Evolutionary conservation across 176 grass and related monocot genomes (phyloP), one percentile per base, ranked within the genome.

Genomic region (Oryza brachyantha): DNA sequence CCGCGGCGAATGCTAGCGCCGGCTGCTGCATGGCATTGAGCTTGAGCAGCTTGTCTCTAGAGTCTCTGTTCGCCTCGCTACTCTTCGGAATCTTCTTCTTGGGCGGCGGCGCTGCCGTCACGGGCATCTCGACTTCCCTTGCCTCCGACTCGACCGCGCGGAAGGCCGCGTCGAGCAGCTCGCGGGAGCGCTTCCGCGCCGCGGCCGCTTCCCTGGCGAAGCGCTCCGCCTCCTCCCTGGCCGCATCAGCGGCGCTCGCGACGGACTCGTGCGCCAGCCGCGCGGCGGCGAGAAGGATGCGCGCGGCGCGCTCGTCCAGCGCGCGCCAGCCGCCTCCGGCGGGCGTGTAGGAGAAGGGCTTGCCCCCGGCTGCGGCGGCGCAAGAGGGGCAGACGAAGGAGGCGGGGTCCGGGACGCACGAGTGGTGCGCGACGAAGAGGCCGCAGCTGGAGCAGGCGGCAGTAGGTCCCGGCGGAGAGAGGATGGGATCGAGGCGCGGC

Each of bases 261-360:
- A 99, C 79, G 19, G 88, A 93, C 8, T 86, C 76, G 8, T 89
- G 78, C 5, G 96, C 74, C 16, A 99, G 74, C 19, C 78, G 61
- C 5, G 96, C 88, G 0, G 90, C 96, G 29, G 89, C 82, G 55
- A 99, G 92, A 59, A 95, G 83, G 26, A 91, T 73, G 29, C 75
- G 75, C 27, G 88, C 86, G 40, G 69, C 78, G 62, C 52, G 77
- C 64, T 74, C 35, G 40, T 86, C 76, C 11, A 94, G 26, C 21
- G 21, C 14, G 31, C 37, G 74, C 0, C 8, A 57, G 24, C 29
- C 80, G 16, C 22, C 52, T 3, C 39, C 64, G 7, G 39, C n/a
- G 0, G 74, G 68, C 27, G 79, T 54, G 71, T 82, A 79, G 24
- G 88, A 59, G 79, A 90, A 91, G 43, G 73, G 10, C 11, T 22